Conservation (phyloP, 768 basidiomycete species). For the Paxillus ammoniavirescens region DNA sequence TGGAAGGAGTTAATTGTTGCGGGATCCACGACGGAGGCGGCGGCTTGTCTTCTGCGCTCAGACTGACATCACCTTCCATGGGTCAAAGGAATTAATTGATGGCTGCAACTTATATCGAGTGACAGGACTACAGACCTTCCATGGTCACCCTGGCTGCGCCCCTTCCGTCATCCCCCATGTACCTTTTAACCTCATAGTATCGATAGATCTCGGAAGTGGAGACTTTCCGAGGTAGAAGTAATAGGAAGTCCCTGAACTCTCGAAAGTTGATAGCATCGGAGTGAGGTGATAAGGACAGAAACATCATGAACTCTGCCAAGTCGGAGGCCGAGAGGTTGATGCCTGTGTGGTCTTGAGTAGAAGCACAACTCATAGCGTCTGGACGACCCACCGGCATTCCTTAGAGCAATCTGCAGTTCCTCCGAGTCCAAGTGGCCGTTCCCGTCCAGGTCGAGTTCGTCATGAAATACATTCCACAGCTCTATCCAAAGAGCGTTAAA, state of each 20-base stretch:
- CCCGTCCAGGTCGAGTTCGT: conserved; percentile 86
- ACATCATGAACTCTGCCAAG: conserved; percentile 79
- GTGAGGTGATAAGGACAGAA: conserved; percentile 69
- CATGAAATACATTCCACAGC: conserved; percentile 88
- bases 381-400: conserved; percentile 59
- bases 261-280: conserved; percentile 72
- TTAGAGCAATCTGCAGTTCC: conserved; percentile 61
- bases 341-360: conserved; percentile 43
- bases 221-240: conserved; percentile 78
- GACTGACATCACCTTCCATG: conserved; percentile 67
- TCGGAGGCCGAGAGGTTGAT: conserved; percentile 67
- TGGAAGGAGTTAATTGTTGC: conserved; percentile 16
- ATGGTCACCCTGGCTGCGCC: conserved; percentile 81
- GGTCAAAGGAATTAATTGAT: conserved; percentile 25
- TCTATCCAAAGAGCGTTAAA: conserved; percentile 44
- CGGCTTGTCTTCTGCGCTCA: conserved; percentile 74
- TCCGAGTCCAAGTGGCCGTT: conserved; percentile 77
- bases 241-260: conserved; percentile 88
- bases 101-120: conserved; percentile 14
- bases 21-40: conserved; percentile 28
- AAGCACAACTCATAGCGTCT: conserved; percentile 20
- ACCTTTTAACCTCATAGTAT: conserved; percentile 71
- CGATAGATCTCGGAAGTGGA: conserved; percentile 85
- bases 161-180: conserved; percentile 71
- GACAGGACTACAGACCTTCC: conserved; percentile 61